Conservation (phyloP, 257 asterid species). For the Phtheirospermum japonicum region DNA sequence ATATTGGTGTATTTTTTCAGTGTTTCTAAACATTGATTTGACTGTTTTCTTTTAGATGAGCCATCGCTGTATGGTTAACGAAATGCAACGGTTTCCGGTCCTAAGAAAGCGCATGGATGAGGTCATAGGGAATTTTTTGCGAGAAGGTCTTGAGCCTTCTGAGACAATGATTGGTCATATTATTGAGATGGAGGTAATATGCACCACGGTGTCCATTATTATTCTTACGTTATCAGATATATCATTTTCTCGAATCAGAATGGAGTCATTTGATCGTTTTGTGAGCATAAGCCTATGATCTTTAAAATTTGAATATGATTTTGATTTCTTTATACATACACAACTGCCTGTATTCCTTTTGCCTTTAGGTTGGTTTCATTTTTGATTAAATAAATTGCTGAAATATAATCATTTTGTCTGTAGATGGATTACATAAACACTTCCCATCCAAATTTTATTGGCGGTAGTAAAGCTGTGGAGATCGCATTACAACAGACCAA, state of each 20-base stretch:
- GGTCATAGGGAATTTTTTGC: conserved; percentile 74
- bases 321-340: background rate
- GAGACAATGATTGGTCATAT: conserved; percentile 90
- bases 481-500: conserved; percentile 48
- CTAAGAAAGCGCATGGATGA: conserved; percentile 88
- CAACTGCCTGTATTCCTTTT: conserved; percentile 4
- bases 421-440: conserved; percentile 69
- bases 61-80: conserved; percentile 86
- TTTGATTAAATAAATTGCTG: conserved; percentile 7
- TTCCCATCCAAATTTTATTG: conserved; percentile 68
- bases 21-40: conserved; percentile 13
- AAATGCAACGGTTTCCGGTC: conserved; percentile 88
- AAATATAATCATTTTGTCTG: conserved; percentile 13
- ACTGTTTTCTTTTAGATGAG: conserved; percentile 62
- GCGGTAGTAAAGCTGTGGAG: conserved; percentile 64
- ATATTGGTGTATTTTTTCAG: conserved; percentile 12
- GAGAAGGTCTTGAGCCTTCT: conserved; percentile 94
- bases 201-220: conserved; percentile 1
- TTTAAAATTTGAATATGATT: background rate
- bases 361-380: background rate
- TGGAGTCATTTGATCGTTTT: background rate
- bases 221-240: conserved; percentile 1
- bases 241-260: background rate
- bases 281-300: background rate
- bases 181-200: conserved; percentile 90